Conservation (phyloP, 768 basidiomycete genomes). For the Kondoa subrosea region DNA sequence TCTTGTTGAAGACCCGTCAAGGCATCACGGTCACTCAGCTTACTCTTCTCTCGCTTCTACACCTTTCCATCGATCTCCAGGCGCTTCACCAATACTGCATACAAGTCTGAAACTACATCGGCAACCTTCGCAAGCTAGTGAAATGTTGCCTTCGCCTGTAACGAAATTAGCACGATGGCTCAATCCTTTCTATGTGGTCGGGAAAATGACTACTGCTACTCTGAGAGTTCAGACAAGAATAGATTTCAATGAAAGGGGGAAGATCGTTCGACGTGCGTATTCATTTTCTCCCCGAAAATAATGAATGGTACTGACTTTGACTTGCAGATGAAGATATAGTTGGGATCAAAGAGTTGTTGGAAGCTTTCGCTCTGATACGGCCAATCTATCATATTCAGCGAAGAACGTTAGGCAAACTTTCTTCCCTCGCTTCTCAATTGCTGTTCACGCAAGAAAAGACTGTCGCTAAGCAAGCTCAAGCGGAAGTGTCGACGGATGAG, state of each 20-base stretch:
- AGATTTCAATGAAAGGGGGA: slow-evolving; percentile 5
- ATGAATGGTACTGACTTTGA: neutral
- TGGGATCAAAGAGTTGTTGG: neutral
- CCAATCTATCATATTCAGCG: slow-evolving; percentile 10
- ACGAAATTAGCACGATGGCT: neutral
- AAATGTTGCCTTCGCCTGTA: neutral
- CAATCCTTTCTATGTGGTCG: neutral
- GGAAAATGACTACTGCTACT: neutral
- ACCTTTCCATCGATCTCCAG: neutral
- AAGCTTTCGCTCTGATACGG: slow-evolving; percentile 1
- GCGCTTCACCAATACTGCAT: neutral
- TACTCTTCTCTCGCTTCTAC: neutral
- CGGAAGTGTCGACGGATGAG: neutral
- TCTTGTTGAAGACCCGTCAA: neutral
- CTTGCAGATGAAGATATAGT: neutral
- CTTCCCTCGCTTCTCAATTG: neutral
- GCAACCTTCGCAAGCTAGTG: neutral
- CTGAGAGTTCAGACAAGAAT: neutral
- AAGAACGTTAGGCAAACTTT: neutral
- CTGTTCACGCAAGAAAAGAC: neutral
- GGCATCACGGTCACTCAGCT: neutral
- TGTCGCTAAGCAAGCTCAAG: neutral
- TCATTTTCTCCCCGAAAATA: neutral
- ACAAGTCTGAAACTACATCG: neutral
- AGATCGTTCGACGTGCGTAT: neutral